Conservation (phyloP, 768 basidiomycete genomes). For the Paxillus rubicundulus region DNA sequence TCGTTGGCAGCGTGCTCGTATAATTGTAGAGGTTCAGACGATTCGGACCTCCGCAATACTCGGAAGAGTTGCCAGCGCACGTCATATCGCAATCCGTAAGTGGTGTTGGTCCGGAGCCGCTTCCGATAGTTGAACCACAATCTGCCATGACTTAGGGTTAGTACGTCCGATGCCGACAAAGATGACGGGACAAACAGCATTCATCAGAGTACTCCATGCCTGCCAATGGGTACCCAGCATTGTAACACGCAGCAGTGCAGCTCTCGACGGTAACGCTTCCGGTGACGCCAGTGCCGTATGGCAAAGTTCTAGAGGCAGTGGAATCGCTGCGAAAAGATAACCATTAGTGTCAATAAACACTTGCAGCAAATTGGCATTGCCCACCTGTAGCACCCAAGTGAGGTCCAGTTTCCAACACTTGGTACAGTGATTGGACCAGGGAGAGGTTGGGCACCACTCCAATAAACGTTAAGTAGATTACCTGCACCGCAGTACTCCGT, state of each 20-base stretch:
- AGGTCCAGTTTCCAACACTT: constrained; percentile 61
- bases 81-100: constrained; percentile 51
- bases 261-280: constrained; percentile 47
- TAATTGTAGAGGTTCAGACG: constrained; percentile 67
- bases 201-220: constrained; percentile 48
- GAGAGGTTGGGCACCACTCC: constrained; percentile 58
- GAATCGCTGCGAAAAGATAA: constrained; percentile 31
- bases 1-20: constrained; percentile 53
- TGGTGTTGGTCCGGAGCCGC: constrained; percentile 35
- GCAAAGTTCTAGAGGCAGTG: constrained; percentile 31
- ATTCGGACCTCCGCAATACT: constrained; percentile 74
- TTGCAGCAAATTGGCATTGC: constrained; percentile 7
- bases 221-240: constrained; percentile 38
- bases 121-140: constrained; percentile 16
- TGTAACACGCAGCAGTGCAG: constrained; percentile 47
- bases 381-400: constrained; percentile 75
- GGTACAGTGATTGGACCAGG: constrained; percentile 50
- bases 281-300: constrained; percentile 34
- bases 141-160: constrained; percentile 42
- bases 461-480: constrained; percentile 58
- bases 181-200: constrained; percentile 41
- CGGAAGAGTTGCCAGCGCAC: constrained; percentile 32
- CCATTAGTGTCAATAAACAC: not conserved
- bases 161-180: constrained; percentile 22
- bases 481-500: constrained; percentile 61